phyloP scores from a whole-genome alignment of 805 yeast genomes.

The Saccharomycopsis babjevae region DNA sequence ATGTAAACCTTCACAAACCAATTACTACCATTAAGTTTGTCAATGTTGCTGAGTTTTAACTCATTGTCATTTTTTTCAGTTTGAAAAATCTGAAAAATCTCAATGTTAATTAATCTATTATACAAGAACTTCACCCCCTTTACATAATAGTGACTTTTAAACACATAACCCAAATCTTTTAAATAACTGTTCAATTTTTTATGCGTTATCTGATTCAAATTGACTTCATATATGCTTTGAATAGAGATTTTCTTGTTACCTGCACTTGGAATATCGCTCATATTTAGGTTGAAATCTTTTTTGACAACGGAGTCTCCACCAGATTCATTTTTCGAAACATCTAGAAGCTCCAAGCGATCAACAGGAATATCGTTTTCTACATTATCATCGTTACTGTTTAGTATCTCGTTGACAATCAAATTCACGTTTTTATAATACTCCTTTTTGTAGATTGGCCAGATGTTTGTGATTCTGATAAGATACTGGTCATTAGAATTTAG shows the following conservation, averaged over 20 bases:
- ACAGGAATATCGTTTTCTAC: neutral
- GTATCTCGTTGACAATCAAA: slow-evolving; percentile 15
- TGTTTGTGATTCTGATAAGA: slow-evolving; percentile 1
- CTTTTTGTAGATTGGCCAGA: slow-evolving; percentile 8
- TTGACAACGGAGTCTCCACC: neutral
- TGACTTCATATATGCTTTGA: slow-evolving; percentile 56
- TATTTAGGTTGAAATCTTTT: slow-evolving; percentile 48
- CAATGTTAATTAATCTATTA: slow-evolving; percentile 46
- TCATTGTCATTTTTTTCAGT: slow-evolving; percentile 21
- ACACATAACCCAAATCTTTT: slow-evolving; percentile 61
- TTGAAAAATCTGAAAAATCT: slow-evolving; percentile 38
- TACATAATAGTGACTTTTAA: slow-evolving; percentile 50
- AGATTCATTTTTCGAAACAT: neutral
- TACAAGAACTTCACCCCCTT: slow-evolving; percentile 54
- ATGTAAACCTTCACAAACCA: slow-evolving; percentile 53
- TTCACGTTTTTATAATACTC: slow-evolving; percentile 7
- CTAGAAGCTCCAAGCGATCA: neutral
- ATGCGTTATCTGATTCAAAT: slow-evolving; percentile 24
- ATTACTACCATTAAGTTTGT: slow-evolving; percentile 20
- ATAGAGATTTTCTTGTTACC: slow-evolving; percentile 54
- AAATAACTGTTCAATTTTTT: slow-evolving; percentile 32
- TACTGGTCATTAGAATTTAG: slow-evolving; percentile 14
- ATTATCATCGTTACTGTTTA: slow-evolving; percentile 6
- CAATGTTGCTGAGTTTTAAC: slow-evolving; percentile 22
- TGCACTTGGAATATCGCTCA: slow-evolving; percentile 67